A percentile compares a stretch with the other conserved stretches of the same genome.
phyloP scores from a whole-genome alignment of 345 rosid species.

The Psidium guajava region DNA sequence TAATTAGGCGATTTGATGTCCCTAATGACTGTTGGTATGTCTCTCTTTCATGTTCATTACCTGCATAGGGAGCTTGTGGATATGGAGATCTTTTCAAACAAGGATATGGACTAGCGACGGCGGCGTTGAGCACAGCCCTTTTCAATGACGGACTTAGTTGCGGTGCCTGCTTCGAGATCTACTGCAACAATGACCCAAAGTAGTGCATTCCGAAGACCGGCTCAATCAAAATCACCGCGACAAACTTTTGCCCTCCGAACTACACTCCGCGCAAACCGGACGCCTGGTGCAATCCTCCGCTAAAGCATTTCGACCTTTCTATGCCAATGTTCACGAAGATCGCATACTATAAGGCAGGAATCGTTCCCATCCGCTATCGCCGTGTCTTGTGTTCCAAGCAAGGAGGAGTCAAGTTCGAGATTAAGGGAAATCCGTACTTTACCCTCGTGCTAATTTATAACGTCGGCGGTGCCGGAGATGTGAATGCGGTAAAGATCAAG shows the following conservation, averaged over 20 bases:
- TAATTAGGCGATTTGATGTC: neutral
- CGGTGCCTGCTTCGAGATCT: neutral
- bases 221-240: neutral
- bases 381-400: neutral
- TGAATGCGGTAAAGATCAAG: neutral
- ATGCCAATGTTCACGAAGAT: neutral
- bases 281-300: slow-evolving; percentile 3
- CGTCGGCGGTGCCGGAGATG: neutral
- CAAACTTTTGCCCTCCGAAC: neutral
- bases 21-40: neutral
- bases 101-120: neutral
- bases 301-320: neutral
- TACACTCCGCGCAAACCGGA: neutral
- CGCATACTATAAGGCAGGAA: neutral
- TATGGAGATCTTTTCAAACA: neutral
- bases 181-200: neutral
- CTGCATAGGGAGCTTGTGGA: slow-evolving; percentile 1
- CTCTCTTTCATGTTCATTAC: neutral
- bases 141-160: neutral
- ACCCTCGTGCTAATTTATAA: neutral
- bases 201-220: neutral
- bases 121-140: slow-evolving; percentile 1
- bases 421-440: neutral
- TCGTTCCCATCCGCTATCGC: neutral
- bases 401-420: neutral